Evolutionary conservation across 768 basidiomycete species (phyloP), one percentile per base, ranked within the genome.

Genomic region (Termitomyces bulborhizus): DNA sequence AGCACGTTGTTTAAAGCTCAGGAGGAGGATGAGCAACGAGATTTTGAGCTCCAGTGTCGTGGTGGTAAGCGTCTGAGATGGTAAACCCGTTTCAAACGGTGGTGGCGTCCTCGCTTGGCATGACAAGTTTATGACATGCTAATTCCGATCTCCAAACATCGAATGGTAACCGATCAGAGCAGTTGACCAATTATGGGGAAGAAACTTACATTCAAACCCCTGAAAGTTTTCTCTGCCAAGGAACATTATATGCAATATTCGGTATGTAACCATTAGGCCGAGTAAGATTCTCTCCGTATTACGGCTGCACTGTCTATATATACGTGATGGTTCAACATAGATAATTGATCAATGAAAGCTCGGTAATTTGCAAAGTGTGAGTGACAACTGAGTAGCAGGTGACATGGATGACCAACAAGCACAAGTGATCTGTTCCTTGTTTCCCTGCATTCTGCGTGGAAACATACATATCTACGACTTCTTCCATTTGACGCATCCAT

Each of bases 21-120:
- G 7, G 12, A 66, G 66, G 36, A 68, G 59, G 21, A 21, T 21
- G 21, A 24, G 27, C 54, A 24, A 56, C 31, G 9, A 65, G 61
- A 11, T 61, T 60, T 47, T 34, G 31, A 48, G 65, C 59, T 36
- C 57, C 61, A 21, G 62, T 58, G 44, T 58, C 42, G 44, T 61
- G 59, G 18, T 58, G 56, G n/a, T 44, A 46, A 21, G 32, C 61
- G 56, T 34, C 32, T 34, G 32, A 12, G 9, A 11, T 11, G 8
- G 21, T 11, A 34, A 8, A 34, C 12, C 32, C 12, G 4, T 34
- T 11, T 12, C 32, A 34, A 11, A 34, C 11, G 9, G 32, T 34
- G 32, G 9, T 11, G 32, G 32, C 32, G 12, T 34, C 32, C 9
- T 7, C 29, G 8, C 6, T 11, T 1, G 2, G 9, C 32, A 9